Base-by-base conservation (phyloP, 257 asterid genomes). In the Plantago elongata region DNA sequence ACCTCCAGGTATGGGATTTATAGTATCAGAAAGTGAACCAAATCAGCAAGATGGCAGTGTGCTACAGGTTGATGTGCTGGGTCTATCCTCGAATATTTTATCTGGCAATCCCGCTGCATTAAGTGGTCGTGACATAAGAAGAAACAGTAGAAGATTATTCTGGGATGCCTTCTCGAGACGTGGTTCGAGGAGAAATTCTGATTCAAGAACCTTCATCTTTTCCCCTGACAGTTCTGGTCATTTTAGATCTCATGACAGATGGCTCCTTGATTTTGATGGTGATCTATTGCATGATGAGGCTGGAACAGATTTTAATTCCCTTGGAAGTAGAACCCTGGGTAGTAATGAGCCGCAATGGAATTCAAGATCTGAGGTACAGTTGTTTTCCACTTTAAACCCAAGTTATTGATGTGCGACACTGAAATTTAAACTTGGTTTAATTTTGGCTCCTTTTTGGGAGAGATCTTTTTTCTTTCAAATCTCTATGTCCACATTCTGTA, bases 161-260 rank as follows among this genome's bases (percentile, higher is more conserved):
- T 83, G 90, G 95, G 97, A 92, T 71, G 85, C 97, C 45, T 88
- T 88, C 69, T 79, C 95, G 40, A 79, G 94, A 73, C 85, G 84
- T 58, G 64, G 73, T 74, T 83, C 92, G 47, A 80, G 97, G 78
- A 79, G 94, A 71, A 79, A 73, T 65, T 47, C 76, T 27, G 82
- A 86, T 45, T 75, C 86, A 27, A 77, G 81, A 69, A 72, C 70
- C 30, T 74, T 68, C 63, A 54, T 59, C 12, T 78, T 78, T 42
- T 70, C 95, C 29, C 74, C 86, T 40, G 79, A 75, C 73, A 78
- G 66, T 71, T 63, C 87, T 75, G 83, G 81, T 61, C 61, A 57
- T 68, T 55, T 77, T 44, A 79, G 84, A 65, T 62, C 77, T 70
- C 82, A 70, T 52, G 94, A 75, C 77, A 72, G 94, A 69, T 78